Base-by-base conservation (phyloP, 257 asterid genomes). In the Solanum tarijense region DNA sequence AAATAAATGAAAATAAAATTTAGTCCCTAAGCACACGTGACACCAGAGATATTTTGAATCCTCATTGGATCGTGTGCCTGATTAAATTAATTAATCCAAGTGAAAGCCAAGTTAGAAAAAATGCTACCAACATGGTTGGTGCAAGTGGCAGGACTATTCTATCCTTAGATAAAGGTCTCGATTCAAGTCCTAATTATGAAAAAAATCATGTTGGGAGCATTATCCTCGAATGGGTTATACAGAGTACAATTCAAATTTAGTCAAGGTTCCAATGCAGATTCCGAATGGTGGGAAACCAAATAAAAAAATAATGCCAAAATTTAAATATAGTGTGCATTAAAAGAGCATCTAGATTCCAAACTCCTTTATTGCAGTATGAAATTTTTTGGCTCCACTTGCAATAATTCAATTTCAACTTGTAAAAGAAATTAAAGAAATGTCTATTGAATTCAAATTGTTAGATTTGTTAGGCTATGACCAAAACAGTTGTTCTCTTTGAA, bases 1-100 rank as follows among this genome's bases (percentile, higher is more conserved):
- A 3, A 35, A 7, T 10, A 10, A 31, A 20, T 83, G 76, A 32
- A 58, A 60, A 36, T 58, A 32, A 84, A 66, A 34, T 55, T 36
- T 5, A 62, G 52, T n/a, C 78, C 20, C 36, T n/a, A 65, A 23
- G 87, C 76, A 68, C 88, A 85, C 88, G 88, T 85, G 83, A 85
- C 14, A 84, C 27, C 39, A 84, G 2, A 84, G 78, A 84, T 84
- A 83, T 83, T 89, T 89, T 78, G 87, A 76, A 75, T 85, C 87
- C 78, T 62, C 27, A 48, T 87, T 55, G 91, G 91, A 89, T 78
- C 90, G 87, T 89, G 91, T 34, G 68, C 89, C 85, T 27, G 32
- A 9, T 46, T 16, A 43, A 27, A 79, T 79, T 14, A 79, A 78
- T 41, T 18, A 81, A 46, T 6, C 16, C 29, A 46, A 81, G 27